Evolutionary conservation across 1,284 basidiomycete genomes (phyloP), one percentile per base, ranked within the genome.

Genomic region (Ustilago xerochloae): DNA sequence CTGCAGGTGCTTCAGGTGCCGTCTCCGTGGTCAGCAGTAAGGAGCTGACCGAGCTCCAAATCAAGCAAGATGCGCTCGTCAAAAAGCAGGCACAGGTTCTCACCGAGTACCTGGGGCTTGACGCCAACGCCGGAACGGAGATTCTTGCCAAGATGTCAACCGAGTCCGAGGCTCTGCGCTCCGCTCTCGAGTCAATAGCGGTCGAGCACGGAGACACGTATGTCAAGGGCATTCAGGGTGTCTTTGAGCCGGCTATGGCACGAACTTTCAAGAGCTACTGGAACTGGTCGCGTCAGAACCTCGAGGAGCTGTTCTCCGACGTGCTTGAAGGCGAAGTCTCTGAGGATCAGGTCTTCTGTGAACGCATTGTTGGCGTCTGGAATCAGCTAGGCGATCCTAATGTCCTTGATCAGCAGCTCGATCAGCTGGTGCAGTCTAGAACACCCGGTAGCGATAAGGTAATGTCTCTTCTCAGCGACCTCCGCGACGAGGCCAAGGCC

Each of bases 281-380:
- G 96, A 99, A 99, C 85, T 99, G 96, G 97, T 94, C 93, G 52
- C 91, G 96, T 76, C 94, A 97, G 86, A 93, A 96, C 74, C 93
- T 94, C 26, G 88, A 98, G 39, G 87, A 93, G 65, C 93, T 98
- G 92, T 97, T 91, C 87, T 97, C 95, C 86, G 73, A 76, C 64
- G 71, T 81, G 51, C 63, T 71, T 83, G 94, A 94, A 80, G 96
- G 96, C 48, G n/a, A n/a, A n/a, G n/a, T 90, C 91, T 47, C 89
- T 97, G 66, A 94, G 91, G 30, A 93, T 93, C 30, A n/a, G n/a
- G 92, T 97, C 77, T 94, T 97, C 85, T 87, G 81, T 51, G 85
- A 86, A 74, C 81, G 81, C 56, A 79, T 78, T 6, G 74, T 69
- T 48, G 94, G 94, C 1, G 86, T 93, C 13, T 97, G 96, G 87